A percentile compares a stretch with the other conserved stretches of the same genome.
Conservation (phyloP, 108 stramenopile genomes). For the Skeletonema potamos region DNA sequence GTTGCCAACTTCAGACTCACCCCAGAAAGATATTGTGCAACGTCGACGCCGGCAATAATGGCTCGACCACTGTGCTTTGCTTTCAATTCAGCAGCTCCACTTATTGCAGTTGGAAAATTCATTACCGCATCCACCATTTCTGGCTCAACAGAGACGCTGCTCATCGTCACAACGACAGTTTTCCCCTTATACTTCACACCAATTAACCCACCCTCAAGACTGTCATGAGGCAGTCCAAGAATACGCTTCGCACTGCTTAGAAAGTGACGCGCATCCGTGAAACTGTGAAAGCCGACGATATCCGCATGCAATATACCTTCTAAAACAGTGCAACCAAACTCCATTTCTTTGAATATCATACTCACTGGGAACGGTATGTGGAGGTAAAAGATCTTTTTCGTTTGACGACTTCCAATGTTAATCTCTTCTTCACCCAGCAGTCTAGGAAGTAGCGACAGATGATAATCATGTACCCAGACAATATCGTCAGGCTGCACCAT, state of each 20-base stretch:
- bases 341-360: slow-evolving; percentile 76
- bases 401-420: slow-evolving; percentile 3
- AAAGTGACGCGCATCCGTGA: slow-evolving; percentile 89
- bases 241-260: slow-evolving; percentile 81
- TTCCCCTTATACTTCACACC: slow-evolving; percentile 67
- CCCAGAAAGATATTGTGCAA: slow-evolving; percentile 67
- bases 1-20: slow-evolving; percentile 75
- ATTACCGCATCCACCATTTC: slow-evolving; percentile 30
- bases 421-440: slow-evolving; percentile 49
- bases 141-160: slow-evolving; percentile 82
- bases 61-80: slow-evolving; percentile 46
- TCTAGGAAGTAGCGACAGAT: slow-evolving; percentile 73
- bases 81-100: slow-evolving; percentile 30
- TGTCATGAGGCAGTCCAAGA: slow-evolving; percentile 63
- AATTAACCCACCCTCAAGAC: slow-evolving; percentile 64
- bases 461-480: slow-evolving; percentile 89
- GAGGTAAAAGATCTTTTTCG: slow-evolving; percentile 76
- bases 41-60: slow-evolving; percentile 68
- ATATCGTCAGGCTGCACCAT: slow-evolving; percentile 52
- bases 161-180: slow-evolving; percentile 75
- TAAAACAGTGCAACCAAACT: slow-evolving; percentile 59
- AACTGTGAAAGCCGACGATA: slow-evolving; percentile 86
- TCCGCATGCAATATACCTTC: slow-evolving; percentile 75
- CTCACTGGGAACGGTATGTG: slow-evolving; percentile 89
- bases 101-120: slow-evolving; percentile 20